These are phyloP conservation scores for Didymella arachidicola DNA, from an alignment of 2,329 filamentous ascomycete species.

Conservation along the genomic window DNA sequence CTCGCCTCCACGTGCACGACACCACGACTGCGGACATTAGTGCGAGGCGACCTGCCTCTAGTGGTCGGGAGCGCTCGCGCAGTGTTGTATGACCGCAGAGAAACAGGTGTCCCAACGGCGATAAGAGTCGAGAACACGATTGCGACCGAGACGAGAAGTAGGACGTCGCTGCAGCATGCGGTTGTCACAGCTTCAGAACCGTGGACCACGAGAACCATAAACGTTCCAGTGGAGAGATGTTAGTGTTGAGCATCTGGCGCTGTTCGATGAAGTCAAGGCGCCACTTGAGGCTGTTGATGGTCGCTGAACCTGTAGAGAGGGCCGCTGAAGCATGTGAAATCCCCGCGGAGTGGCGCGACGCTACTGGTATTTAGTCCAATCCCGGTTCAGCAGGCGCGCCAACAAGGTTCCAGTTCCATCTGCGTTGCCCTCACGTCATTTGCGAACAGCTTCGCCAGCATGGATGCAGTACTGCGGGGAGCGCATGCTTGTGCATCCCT, in stretches of 20 bases:
- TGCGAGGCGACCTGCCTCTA: neutral
- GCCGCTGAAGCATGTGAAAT: slow-evolving; percentile 17
- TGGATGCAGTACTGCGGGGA: slow-evolving; percentile 18
- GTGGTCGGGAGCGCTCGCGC: neutral
- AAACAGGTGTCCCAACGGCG: neutral
- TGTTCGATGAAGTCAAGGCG: neutral
- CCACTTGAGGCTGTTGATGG: neutral
- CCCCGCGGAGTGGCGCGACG: slow-evolving; percentile 11
- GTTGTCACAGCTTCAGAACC: slow-evolving; percentile 3
- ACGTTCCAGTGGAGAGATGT: neutral
- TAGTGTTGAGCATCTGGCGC: neutral
- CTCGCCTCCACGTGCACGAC: neutral
- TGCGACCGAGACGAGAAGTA: slow-evolving; percentile 7
- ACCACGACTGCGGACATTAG: neutral
- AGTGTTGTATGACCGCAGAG: neutral
- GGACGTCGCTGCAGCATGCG: slow-evolving; percentile 5
- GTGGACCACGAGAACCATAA: neutral
- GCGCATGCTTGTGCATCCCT: slow-evolving; percentile 14
- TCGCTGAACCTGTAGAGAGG: neutral
- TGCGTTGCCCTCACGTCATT: slow-evolving; percentile 23
- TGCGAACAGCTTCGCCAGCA: slow-evolving; percentile 16
- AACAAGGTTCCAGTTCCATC: slow-evolving; percentile 17
- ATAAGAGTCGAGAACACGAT: slow-evolving; percentile 5
- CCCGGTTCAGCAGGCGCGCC: slow-evolving; percentile 9
- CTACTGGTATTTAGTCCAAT: neutral